Conservation (phyloP, 768 basidiomycete genomes). For the Boletus reticuloceps region DNA sequence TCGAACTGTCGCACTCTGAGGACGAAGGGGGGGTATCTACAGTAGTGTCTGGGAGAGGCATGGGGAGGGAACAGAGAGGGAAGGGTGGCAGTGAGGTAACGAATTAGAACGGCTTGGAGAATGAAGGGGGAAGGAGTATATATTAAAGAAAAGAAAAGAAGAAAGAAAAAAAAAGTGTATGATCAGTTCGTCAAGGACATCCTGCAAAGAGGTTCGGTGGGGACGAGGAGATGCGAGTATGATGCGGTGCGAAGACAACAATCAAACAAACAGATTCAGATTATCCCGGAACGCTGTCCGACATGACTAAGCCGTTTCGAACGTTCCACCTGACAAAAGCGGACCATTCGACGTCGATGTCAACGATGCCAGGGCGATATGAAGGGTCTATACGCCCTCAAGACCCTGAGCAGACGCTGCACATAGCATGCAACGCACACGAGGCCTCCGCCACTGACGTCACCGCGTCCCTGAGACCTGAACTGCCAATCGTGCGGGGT, state of each 20-base stretch:
- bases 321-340: background rate
- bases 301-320: conserved; percentile 22
- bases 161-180: background rate
- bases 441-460: conserved; percentile 5
- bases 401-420: background rate
- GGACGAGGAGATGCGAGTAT: background rate
- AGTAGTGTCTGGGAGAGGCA: conserved; percentile 38
- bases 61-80: conserved; percentile 23
- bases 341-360: background rate
- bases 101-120: no score
- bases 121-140: background rate
- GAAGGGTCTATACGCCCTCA: no score
- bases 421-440: background rate
- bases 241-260: conserved; percentile 13
- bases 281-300: conserved; percentile 8
- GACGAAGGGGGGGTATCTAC: conserved; percentile 47
- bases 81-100: no score
- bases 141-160: background rate
- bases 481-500: conserved; percentile 10
- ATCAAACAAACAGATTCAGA: background rate
- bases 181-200: conserved; percentile 16
- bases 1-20: conserved; percentile 59
- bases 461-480: background rate
- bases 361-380: no score
- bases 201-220: background rate